Percentiles rank a stretch among this genome's conserved stretches.
Evolutionary conservation across 2,329 filamentous ascomycete genomes (phyloP).

Genomic region (Exophiala calicioides): DNA sequence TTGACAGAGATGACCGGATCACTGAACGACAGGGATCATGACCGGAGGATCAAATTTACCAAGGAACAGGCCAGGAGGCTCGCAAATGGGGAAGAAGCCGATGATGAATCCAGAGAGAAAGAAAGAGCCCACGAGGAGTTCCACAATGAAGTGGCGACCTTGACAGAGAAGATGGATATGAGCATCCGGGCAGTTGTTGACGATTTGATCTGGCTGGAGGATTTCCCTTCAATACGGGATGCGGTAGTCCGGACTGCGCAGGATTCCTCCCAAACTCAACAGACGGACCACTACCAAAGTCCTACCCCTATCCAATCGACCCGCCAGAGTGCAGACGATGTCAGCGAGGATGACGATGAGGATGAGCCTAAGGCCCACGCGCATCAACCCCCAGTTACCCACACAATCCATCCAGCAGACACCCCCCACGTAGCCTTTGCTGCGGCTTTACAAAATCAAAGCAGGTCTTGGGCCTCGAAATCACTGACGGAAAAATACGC

Average conservation of each 20-base stretch:
- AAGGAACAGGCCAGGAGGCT: constrained; percentile 4
- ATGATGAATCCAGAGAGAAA: constrained; percentile 5
- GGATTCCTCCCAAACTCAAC: constrained; percentile 27
- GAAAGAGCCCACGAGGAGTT: constrained; percentile 29
- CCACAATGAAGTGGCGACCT: constrained; percentile 49
- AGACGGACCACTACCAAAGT: constrained; percentile 38
- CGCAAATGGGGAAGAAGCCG: constrained; percentile 3
- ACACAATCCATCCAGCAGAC: constrained; percentile 26
- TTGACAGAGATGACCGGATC: constrained; percentile 17
- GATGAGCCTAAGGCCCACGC: constrained; percentile 41
- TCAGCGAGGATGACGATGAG: constrained; percentile 42
- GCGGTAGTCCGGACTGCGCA: constrained; percentile 44
- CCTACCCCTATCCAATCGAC: constrained; percentile 36
- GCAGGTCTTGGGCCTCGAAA: constrained; percentile 28
- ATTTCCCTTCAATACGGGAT: constrained; percentile 46
- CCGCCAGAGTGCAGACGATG: constrained; percentile 29
- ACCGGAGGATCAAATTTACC: constrained; percentile 6
- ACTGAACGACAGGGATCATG: constrained; percentile 19
- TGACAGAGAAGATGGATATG: constrained; percentile 60
- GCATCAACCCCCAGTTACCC: constrained; percentile 24
- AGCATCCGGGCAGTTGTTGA: constrained; percentile 62
- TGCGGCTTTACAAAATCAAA: constrained; percentile 34
- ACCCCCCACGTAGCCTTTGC: constrained; percentile 22
- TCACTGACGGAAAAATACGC: constrained; percentile 51
- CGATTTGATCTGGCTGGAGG: constrained; percentile 49